Conservation (phyloP, 108 stramenopile species). For the Discostella pseudostelligera region DNA sequence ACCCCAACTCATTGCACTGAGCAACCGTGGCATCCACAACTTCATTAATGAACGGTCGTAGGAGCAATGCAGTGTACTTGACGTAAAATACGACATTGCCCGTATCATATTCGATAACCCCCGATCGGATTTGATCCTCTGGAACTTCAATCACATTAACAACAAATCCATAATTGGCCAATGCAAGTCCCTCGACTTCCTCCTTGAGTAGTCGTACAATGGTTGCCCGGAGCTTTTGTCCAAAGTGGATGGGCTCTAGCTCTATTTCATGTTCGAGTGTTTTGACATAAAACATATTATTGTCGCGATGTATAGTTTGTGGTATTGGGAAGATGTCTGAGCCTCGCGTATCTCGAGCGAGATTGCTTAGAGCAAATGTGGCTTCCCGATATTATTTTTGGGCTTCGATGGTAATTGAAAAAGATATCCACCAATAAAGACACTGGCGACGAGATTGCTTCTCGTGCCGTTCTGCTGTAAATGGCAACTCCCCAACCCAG, state of each 20-base stretch:
- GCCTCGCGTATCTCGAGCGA: background rate
- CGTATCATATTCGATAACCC: slow-evolving; percentile 93
- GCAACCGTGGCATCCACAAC: slow-evolving; percentile 91
- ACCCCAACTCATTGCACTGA: slow-evolving; percentile 87
- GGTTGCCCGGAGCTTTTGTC: slow-evolving; percentile 80
- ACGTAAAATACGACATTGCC: slow-evolving; percentile 88
- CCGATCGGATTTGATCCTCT: slow-evolving; percentile 88
- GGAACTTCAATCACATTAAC: slow-evolving; percentile 91
- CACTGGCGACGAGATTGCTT: too few species aligned
- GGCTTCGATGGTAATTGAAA: too few species aligned
- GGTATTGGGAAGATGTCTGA: background rate
- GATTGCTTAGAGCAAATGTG: too few species aligned
- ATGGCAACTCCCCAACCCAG: too few species aligned
- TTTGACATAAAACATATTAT: slow-evolving; percentile 87
- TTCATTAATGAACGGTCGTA: slow-evolving; percentile 90
- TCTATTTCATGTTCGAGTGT: slow-evolving; percentile 85
- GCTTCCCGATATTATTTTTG: too few species aligned
- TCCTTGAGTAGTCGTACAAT: slow-evolving; percentile 85
- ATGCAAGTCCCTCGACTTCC: slow-evolving; percentile 88
- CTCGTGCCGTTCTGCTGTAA: too few species aligned
- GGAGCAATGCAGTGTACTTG: slow-evolving; percentile 85
- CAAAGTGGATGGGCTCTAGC: slow-evolving; percentile 81
- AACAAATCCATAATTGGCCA: slow-evolving; percentile 92
- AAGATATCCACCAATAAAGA: too few species aligned
- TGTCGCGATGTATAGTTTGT: background rate